Conservation (phyloP, 805 yeast species). For the Metschnikowia rubicola region DNA sequence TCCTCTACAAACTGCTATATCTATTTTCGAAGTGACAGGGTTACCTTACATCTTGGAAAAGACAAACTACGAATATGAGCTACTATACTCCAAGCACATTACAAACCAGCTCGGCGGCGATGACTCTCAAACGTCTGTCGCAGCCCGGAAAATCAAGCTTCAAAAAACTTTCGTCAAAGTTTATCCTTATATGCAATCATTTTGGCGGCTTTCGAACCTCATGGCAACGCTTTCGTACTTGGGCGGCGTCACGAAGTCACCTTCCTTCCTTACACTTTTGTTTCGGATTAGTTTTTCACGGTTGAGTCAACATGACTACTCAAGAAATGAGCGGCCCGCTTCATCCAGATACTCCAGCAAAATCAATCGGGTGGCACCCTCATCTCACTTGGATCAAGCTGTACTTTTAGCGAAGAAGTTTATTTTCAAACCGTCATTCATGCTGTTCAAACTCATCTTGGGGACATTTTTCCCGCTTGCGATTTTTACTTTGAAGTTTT, state of each 20-base stretch:
- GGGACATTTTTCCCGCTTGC: constrained; percentile 73
- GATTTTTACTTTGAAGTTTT: constrained; percentile 73
- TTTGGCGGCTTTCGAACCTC: constrained; percentile 48
- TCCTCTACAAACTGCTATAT: constrained; percentile 47
- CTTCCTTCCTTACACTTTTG: constrained; percentile 57
- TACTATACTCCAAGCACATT: constrained; percentile 55
- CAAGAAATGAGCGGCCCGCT: constrained; percentile 30
- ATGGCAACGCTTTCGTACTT: constrained; percentile 60
- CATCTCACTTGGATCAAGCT: constrained; percentile 36
- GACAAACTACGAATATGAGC: constrained; percentile 59
- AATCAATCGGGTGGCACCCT: constrained; percentile 37
- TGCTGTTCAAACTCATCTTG: constrained; percentile 29
- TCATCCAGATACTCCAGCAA: constrained; percentile 8
- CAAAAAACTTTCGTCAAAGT: constrained; percentile 47
- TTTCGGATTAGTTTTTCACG: constrained; percentile 66
- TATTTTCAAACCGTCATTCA: constrained; percentile 28
- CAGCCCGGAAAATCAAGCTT: constrained; percentile 26
- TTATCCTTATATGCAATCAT: constrained; percentile 59
- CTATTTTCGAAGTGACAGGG: constrained; percentile 60
- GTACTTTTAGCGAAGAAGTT: constrained; percentile 21
- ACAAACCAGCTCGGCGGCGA: constrained; percentile 41
- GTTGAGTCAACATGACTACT: constrained; percentile 49
- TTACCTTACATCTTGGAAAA: constrained; percentile 69
- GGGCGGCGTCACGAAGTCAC: constrained; percentile 62
- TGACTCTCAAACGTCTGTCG: constrained; percentile 21